These are phyloP conservation scores for Phialocephala subalpina DNA, from an alignment of 2,329 filamentous ascomycete genomes.

Conservation along the genomic window DNA sequence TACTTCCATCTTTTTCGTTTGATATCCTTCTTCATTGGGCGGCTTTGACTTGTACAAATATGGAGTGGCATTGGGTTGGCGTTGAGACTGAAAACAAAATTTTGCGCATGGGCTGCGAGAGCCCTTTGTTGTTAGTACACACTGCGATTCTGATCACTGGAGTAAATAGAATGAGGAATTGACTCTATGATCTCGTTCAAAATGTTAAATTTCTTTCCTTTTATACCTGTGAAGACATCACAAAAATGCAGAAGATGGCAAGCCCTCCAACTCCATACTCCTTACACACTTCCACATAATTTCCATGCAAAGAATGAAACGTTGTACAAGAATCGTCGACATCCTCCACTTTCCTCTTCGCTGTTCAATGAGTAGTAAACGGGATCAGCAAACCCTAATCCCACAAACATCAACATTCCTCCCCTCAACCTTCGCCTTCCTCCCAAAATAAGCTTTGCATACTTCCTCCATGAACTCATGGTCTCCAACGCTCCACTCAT, in stretches of 20 bases:
- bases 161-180: slow-evolving; percentile 6
- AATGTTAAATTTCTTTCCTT: neutral
- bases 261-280: neutral
- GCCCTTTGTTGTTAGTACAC: neutral
- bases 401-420: slow-evolving; percentile 80
- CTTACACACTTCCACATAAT: neutral
- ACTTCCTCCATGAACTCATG: slow-evolving; percentile 72
- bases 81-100: slow-evolving; percentile 22
- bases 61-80: slow-evolving; percentile 31
- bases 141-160: neutral
- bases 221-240: neutral
- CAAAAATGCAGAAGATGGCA: neutral
- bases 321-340: neutral
- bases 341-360: neutral
- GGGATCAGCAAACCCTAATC: slow-evolving; percentile 67
- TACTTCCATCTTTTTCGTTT: no score
- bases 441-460: slow-evolving; percentile 70
- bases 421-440: slow-evolving; percentile 68
- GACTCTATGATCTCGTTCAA: neutral
- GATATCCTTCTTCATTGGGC: slow-evolving; percentile 8
- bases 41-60: slow-evolving; percentile 29
- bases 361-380: neutral
- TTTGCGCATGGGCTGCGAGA: slow-evolving; percentile 18
- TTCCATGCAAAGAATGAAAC: no score
- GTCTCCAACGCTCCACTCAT: slow-evolving; percentile 78